phyloP scores from a whole-genome alignment of 805 yeast species.

The Candida sakaeoensis region DNA sequence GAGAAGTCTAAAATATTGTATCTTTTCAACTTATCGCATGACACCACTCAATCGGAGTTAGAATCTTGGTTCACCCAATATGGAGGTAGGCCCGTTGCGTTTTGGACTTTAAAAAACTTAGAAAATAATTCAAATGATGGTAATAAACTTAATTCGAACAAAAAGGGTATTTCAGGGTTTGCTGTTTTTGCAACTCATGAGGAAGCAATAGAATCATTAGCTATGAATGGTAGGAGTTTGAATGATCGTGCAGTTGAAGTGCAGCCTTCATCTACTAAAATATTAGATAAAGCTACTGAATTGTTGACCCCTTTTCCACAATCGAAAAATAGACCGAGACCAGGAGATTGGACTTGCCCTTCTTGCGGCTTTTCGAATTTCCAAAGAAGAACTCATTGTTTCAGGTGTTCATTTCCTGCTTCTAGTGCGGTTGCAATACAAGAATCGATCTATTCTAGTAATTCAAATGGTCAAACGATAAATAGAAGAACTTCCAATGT shows the following conservation, averaged over 20 bases:
- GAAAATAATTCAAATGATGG: slow-evolving; percentile 16
- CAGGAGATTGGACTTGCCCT: slow-evolving; percentile 98
- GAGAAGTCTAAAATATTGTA: slow-evolving; percentile 79
- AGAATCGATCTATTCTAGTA: slow-evolving; percentile 47
- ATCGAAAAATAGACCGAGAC: slow-evolving; percentile 82
- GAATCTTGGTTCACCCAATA: slow-evolving; percentile 89
- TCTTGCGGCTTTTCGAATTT: slow-evolving; percentile 93
- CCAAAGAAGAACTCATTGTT: slow-evolving; percentile 91
- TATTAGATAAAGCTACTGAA: slow-evolving; percentile 79
- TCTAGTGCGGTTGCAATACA: slow-evolving; percentile 67
- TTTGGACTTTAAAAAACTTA: slow-evolving; percentile 78
- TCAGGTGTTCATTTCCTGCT: slow-evolving; percentile 87
- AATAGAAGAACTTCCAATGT: slow-evolving; percentile 5
- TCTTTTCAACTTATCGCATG: slow-evolving; percentile 75
- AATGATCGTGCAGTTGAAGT: slow-evolving; percentile 78
- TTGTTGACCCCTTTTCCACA: slow-evolving; percentile 82
- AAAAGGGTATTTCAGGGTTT: slow-evolving; percentile 59
- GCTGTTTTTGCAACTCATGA: slow-evolving; percentile 82
- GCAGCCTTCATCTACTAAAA: slow-evolving; percentile 76
- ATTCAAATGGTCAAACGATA: slow-evolving; percentile 5
- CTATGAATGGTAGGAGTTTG: slow-evolving; percentile 73
- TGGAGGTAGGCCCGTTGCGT: slow-evolving; percentile 83
- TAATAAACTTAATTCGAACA: slow-evolving; percentile 4
- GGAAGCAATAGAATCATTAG: slow-evolving; percentile 75
- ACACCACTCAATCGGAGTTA: slow-evolving; percentile 85